These are phyloP conservation scores for Ophiostoma sp. DNA, from an alignment of 2,329 filamentous ascomycete genomes.

Conservation along the genomic window DNA sequence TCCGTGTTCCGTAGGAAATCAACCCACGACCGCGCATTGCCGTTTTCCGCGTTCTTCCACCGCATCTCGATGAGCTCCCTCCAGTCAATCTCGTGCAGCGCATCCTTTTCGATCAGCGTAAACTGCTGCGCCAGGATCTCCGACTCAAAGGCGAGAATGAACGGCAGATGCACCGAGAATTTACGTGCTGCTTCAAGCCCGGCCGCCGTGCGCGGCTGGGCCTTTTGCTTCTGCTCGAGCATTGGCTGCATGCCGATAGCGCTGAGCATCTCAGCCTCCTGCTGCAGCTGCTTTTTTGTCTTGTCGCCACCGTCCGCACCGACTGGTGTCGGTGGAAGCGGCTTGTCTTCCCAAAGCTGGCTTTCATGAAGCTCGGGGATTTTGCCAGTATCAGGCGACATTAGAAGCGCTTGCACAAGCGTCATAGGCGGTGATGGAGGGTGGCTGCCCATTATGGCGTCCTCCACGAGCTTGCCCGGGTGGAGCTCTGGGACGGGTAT, in stretches of 20 bases:
- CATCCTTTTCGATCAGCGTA: conserved; percentile 80
- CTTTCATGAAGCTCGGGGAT: conserved; percentile 38
- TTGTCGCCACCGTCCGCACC: not conserved
- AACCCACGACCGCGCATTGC: conserved; percentile 69
- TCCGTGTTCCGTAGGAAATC: conserved; percentile 69
- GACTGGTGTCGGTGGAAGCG: conserved; percentile 44
- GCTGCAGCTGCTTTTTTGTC: conserved; percentile 10
- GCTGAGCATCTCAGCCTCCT: conserved; percentile 30
- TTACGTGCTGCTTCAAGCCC: conserved; percentile 28
- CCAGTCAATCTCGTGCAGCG: conserved; percentile 81
- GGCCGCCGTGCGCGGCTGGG: not conserved
- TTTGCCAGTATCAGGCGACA: conserved; percentile 38
- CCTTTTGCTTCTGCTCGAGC: not conserved
- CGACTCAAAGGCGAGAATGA: conserved; percentile 75
- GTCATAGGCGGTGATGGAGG: conserved; percentile 45
- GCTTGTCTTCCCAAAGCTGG: conserved; percentile 42
- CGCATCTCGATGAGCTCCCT: conserved; percentile 78
- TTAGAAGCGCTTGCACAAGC: conserved; percentile 42
- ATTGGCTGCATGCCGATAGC: conserved; percentile 27
- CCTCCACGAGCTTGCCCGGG: conserved; percentile 21
- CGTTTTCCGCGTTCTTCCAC: conserved; percentile 66
- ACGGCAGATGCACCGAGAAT: conserved; percentile 62
- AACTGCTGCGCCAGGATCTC: conserved; percentile 75
- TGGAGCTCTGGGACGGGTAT: conserved; percentile 17
- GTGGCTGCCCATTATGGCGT: conserved; percentile 24